Conservation (phyloP, 2,329 filamentous ascomycete species). For the Dothideomycetes sp. region DNA sequence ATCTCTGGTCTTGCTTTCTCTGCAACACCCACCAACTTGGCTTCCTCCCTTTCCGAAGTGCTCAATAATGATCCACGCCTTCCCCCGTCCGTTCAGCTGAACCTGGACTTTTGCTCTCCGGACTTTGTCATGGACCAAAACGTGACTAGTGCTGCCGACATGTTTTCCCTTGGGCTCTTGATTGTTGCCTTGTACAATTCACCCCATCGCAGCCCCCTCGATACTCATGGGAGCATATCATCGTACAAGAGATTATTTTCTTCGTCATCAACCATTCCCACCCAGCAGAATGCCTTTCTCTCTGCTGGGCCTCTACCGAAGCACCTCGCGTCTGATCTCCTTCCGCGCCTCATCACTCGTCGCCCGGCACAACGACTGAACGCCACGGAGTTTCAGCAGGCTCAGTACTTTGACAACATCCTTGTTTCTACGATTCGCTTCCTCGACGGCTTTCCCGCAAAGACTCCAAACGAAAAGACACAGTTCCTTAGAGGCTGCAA, state of each 20-base stretch:
- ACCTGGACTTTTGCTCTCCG: conserved; percentile 86
- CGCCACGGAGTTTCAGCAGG: conserved; percentile 85
- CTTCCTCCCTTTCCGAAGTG: conserved; percentile 71
- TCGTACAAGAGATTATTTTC: conserved; percentile 78
- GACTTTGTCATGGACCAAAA: conserved; percentile 91
- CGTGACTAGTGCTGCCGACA: conserved; percentile 71
- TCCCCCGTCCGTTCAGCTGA: conserved; percentile 72
- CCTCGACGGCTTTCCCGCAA: conserved; percentile 79
- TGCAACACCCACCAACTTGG: conserved; percentile 53
- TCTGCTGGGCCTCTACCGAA: conserved; percentile 68
- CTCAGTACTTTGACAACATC: conserved; percentile 93
- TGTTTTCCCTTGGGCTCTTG: conserved; percentile 85
- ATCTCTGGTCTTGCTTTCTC: conserved; percentile 89
- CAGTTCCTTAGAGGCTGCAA: conserved; percentile 83
- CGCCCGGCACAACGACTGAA: conserved; percentile 78
- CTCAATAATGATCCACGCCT: conserved; percentile 77
- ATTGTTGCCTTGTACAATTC: conserved; percentile 88
- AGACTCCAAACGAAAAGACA: conserved; percentile 81
- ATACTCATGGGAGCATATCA: conserved; percentile 68
- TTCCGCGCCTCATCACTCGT: conserved; percentile 78
- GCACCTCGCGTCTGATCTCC: conserved; percentile 62
- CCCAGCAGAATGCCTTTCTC: conserved; percentile 71
- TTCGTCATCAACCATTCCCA: conserved; percentile 68
- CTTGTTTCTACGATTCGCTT: conserved; percentile 94
- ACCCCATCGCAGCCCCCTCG: conserved; percentile 80